These are phyloP conservation scores for Coemansia sp. DNA, from an alignment of 192 early-diverging fungal species.

Conservation along the genomic window DNA sequence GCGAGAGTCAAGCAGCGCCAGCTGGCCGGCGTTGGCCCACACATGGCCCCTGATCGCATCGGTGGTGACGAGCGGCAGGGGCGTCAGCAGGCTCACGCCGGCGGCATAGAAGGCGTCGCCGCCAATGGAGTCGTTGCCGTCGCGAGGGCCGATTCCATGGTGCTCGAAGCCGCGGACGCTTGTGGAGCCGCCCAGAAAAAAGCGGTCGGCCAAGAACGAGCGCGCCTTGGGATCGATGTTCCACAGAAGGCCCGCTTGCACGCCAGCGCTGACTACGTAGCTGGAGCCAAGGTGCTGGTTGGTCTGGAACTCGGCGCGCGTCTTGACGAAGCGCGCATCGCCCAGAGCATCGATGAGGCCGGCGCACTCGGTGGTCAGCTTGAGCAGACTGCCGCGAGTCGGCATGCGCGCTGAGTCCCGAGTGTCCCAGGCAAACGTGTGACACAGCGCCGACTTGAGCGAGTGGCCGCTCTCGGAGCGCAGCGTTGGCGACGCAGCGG, in stretches of 20 bases:
- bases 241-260: slow-evolving; percentile 68
- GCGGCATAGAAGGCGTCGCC: slow-evolving; percentile 83
- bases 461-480: slow-evolving; percentile 79
- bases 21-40: slow-evolving; percentile 85
- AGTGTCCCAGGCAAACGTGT: slow-evolving; percentile 66
- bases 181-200: slow-evolving; percentile 83
- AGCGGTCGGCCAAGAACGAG: slow-evolving; percentile 79
- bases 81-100: slow-evolving; percentile 77
- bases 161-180: slow-evolving; percentile 86
- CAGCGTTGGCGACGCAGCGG: slow-evolving; percentile 55
- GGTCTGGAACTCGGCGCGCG: slow-evolving; percentile 68
- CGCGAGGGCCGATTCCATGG: slow-evolving; percentile 84
- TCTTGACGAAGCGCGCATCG: slow-evolving; percentile 72
- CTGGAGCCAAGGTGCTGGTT: slow-evolving; percentile 56
- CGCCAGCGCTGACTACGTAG: slow-evolving; percentile 53
- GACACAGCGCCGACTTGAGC: slow-evolving; percentile 75
- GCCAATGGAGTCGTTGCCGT: slow-evolving; percentile 77
- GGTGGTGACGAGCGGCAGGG: slow-evolving; percentile 66
- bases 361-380: slow-evolving; percentile 62
- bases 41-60: slow-evolving; percentile 76
- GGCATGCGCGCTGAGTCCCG: slow-evolving; percentile 81
- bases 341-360: slow-evolving; percentile 66
- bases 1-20: slow-evolving; percentile 55
- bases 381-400: slow-evolving; percentile 62
- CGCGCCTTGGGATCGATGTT: slow-evolving; percentile 49